A percentile compares a stretch with the other conserved stretches of the same genome.
These are phyloP conservation scores for Monosporozyma unispora DNA, from an alignment of 805 yeast species.

Conservation along the genomic window DNA sequence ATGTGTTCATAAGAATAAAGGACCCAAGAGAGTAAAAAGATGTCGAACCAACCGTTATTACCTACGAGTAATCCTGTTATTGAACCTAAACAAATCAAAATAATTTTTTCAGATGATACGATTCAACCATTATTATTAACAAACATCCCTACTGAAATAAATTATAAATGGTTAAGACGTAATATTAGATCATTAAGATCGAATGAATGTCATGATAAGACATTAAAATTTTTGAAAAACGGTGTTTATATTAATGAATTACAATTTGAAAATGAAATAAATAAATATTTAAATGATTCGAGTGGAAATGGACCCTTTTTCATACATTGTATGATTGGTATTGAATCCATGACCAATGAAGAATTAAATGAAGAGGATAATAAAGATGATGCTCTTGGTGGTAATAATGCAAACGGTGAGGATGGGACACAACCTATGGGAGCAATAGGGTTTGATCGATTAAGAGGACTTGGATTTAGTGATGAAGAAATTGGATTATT, in stretches of 20 bases:
- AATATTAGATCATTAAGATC: conserved; percentile 22
- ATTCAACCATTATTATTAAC: neutral
- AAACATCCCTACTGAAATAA: neutral
- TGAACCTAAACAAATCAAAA: neutral
- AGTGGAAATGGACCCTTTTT: conserved; percentile 35
- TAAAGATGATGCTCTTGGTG: conserved; percentile 32
- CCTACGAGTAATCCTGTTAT: neutral
- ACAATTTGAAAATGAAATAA: neutral
- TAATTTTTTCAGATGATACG: conserved; percentile 2
- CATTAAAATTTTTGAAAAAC: conserved; percentile 24
- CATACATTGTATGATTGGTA: conserved; percentile 76
- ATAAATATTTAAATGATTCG: neutral
- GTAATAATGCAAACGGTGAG: conserved; percentile 8
- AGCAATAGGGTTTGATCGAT: conserved; percentile 78
- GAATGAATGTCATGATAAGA: conserved; percentile 9
- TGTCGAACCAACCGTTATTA: neutral
- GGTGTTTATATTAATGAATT: conserved; percentile 13
- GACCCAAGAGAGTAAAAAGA: neutral
- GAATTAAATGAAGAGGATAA: conserved; percentile 44
- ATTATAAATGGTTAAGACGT: conserved; percentile 19
- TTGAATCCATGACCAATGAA: conserved; percentile 30
- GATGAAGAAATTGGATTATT: conserved; percentile 66
- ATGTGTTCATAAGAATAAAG: neutral
- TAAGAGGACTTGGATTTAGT: conserved; percentile 74
- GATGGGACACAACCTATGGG: conserved; percentile 26